Evolutionary conservation across 768 basidiomycete genomes (phyloP).

Genomic region (Mycena leptocephala): DNA sequence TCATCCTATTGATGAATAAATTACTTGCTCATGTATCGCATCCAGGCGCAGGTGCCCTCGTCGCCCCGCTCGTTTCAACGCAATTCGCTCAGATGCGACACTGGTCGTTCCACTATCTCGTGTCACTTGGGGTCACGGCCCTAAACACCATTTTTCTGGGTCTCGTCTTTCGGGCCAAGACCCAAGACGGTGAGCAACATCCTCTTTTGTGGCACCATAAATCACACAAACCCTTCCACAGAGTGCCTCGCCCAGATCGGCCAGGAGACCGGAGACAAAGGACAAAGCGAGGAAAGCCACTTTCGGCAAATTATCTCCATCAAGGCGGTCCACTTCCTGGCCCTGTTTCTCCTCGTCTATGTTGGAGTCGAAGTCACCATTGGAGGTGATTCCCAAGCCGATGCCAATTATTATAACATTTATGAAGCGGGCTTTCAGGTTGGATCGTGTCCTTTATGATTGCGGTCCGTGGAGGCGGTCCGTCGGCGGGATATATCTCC

Average conservation of each 20-base stretch:
- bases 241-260: conserved; percentile 63
- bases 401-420: not conserved
- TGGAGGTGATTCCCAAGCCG: conserved; percentile 6
- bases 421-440: conserved; percentile 41
- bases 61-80: conserved; percentile 72
- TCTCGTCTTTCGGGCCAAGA: conserved; percentile 65
- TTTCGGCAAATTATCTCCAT: conserved; percentile 55
- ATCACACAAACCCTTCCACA: conserved; percentile 31
- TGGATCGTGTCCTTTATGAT: conserved; percentile 66
- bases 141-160: conserved; percentile 60
- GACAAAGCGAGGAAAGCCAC: conserved; percentile 42
- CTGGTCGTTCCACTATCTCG: conserved; percentile 75
- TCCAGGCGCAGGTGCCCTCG: conserved; percentile 62
- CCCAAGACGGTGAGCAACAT: conserved; percentile 62
- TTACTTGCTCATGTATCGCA: not conserved
- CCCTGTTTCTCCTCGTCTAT: conserved; percentile 59
- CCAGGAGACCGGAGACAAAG: conserved; percentile 47
- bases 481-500: conserved; percentile 61
- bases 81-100: conserved; percentile 65
- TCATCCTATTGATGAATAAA: not conserved
- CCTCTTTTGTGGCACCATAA: not conserved
- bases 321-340: conserved; percentile 58
- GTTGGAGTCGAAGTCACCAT: conserved; percentile 61
- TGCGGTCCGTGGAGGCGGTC: conserved; percentile 56
- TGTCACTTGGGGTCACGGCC: conserved; percentile 66